Evolutionary conservation across 2,329 filamentous ascomycete genomes (phyloP).

Genomic region (Phyllosticta citribraziliensis): DNA sequence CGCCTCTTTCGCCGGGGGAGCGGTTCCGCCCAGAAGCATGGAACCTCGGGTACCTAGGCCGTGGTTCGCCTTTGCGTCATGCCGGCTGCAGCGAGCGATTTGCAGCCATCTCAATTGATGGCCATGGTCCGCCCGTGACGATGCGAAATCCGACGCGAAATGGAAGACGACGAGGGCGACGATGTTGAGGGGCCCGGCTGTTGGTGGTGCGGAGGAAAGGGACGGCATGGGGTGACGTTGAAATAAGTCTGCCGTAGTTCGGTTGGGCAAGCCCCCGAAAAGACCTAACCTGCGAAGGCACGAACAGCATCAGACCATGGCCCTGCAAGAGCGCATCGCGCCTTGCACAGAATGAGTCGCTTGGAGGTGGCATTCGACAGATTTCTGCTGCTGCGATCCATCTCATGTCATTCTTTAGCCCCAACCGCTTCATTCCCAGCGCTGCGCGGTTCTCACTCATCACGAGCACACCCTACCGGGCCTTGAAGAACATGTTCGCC

Average conservation of each 20-base stretch:
- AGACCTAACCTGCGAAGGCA: conserved; percentile 7
- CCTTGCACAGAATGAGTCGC: conserved; percentile 9
- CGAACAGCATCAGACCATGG: conserved; percentile 9
- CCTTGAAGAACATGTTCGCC: conserved; percentile 12
- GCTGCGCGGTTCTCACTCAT: conserved; percentile 8
- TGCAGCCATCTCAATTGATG: neutral
- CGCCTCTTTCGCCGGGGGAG: neutral
- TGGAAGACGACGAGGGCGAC: neutral
- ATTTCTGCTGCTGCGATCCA: conserved; percentile 7
- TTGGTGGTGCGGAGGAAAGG: neutral
- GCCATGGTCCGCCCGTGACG: neutral
- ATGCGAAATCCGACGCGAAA: neutral
- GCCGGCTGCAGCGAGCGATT: neutral
- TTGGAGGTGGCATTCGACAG: conserved; percentile 1
- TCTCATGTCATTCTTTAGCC: conserved; percentile 11
- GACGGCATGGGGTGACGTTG: conserved; percentile 6
- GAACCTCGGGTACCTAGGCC: neutral
- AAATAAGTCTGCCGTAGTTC: conserved; percentile 9
- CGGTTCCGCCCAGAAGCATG: neutral
- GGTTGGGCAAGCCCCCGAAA: conserved; percentile 11
- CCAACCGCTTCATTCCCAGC: conserved; percentile 10
- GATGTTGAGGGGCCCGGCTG: neutral
- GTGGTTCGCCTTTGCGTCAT: neutral
- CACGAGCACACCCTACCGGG: conserved; percentile 10
- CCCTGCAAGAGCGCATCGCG: conserved; percentile 10